These are phyloP conservation scores for Thelonectria olida DNA, from an alignment of 2,329 filamentous ascomycete species.

Conservation along the genomic window DNA sequence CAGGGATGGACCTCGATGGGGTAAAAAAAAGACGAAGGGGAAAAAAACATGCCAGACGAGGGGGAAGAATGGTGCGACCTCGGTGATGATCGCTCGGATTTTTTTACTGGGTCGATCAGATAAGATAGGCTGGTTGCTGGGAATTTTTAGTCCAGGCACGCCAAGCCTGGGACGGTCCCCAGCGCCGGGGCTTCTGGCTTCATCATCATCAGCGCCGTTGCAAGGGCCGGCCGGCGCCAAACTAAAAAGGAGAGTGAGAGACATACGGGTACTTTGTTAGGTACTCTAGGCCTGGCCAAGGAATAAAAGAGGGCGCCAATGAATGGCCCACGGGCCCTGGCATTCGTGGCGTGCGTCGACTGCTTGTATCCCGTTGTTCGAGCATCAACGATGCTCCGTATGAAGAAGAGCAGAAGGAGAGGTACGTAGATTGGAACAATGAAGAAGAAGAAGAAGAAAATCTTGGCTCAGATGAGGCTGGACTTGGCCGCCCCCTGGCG, in stretches of 20 bases:
- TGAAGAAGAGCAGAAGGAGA: neutral
- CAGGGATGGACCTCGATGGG: neutral
- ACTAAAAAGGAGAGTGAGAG: conserved; percentile 1
- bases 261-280: neutral
- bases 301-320: neutral
- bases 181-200: neutral
- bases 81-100: conserved; percentile 49
- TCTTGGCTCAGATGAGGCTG: neutral
- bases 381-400: too few species aligned
- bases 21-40: conserved; percentile 5
- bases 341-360: neutral
- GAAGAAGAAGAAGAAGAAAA: neutral
- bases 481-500: neutral
- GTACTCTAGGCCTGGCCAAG: neutral
- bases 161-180: conserved; percentile 7
- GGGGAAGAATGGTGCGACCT: conserved; percentile 30
- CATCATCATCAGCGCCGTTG: conserved; percentile 11
- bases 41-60: neutral
- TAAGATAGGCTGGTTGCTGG: conserved; percentile 30
- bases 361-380: too few species aligned
- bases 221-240: neutral
- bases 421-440: neutral
- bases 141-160: conserved; percentile 16
- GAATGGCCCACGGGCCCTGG: neutral
- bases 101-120: conserved; percentile 32